Evolutionary conservation across 1,284 basidiomycete species (phyloP), one percentile per base, ranked within the genome.

Genomic region (Lignosus rhinocerotis): DNA sequence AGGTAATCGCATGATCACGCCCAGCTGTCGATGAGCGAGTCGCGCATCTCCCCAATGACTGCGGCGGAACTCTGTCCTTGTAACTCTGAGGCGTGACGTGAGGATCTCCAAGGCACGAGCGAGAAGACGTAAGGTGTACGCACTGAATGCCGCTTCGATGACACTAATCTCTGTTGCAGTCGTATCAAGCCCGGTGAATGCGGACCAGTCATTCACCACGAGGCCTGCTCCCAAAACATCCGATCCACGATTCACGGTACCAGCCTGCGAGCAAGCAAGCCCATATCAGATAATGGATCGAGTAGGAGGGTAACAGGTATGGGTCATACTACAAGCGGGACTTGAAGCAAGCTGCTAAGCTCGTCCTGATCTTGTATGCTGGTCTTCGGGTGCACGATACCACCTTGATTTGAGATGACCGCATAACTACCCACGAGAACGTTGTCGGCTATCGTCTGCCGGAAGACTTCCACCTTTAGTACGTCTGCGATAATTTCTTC

Each of bases 401-500:
- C 96, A 54, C 97, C 97, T 78, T 98, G 91, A 74, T 99, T 99
- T 46, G 93, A 92, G 69, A 99, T 86, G 52, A 88, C 93, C 70
- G 93, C 95, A 75, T 99, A 99, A 61, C 88, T 92, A 47, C 97
- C 97, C 36, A 99, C 96, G 50, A 99, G 87, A 48, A 96, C 95
- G 75, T 99, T 98, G 69, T 93, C 90, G 11, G 96, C 96, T 64
- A 99, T 84, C 11, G 96, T 99, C 75, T 99, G 96, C 53, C 96
- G 83, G 81, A 99, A 99, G 5, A 99, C 97, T 75, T 99, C 97
- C 61, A 99, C 97, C 76, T 98, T 98, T 66, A 99, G 85, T 11
- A 98, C 94, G 75, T 99, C 97, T 51, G 97, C 96, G 73, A 99
- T 98, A 76, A 99, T 99, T 76, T 99, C 97, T 73, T 99, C 97